Percentiles rank a stretch among this genome's conserved stretches.
Evolutionary conservation across 208 protist species (phyloP).

Genomic region (Vickermania ingenoplastis): DNA sequence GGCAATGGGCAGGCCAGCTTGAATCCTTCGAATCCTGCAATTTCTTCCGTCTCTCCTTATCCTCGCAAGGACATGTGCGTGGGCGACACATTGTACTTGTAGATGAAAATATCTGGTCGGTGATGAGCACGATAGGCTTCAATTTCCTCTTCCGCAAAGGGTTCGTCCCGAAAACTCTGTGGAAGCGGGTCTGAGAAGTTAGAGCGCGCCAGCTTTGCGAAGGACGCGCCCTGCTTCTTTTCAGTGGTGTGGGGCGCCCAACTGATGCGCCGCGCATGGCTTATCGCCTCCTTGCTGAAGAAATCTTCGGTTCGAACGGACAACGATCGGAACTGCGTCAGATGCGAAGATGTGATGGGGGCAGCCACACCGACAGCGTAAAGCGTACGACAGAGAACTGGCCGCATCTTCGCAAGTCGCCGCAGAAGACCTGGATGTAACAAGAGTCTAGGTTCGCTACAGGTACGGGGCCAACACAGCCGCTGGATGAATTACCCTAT

Average conservation of each 20-base stretch:
- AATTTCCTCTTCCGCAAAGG: conserved; percentile 81
- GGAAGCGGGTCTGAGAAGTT: conserved; percentile 80
- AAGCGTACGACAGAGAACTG: not conserved
- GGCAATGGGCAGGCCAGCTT: too few relatives aligned
- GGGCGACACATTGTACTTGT: conserved; percentile 81
- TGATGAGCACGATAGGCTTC: conserved; percentile 79
- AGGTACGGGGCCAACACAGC: too few relatives aligned
- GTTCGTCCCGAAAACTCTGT: conserved; percentile 59
- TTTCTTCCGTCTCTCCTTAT: conserved; percentile 21
- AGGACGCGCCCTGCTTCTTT: conserved; percentile 71
- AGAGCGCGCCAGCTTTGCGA: conserved; percentile 80
- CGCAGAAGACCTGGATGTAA: too few relatives aligned
- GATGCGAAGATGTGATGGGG: not conserved
- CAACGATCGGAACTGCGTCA: conserved; percentile 15
- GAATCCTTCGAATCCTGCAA: too few relatives aligned
- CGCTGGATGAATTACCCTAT: too few relatives aligned
- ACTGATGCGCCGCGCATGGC: conserved; percentile 79
- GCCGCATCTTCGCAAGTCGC: too few relatives aligned
- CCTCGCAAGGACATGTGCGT: conserved; percentile 79
- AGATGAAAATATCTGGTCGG: conserved; percentile 82
- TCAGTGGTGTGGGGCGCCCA: conserved; percentile 88
- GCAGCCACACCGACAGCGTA: not conserved
- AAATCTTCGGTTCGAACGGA: conserved; percentile 84
- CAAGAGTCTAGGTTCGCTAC: too few relatives aligned
- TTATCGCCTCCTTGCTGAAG: conserved; percentile 83